A percentile compares a stretch with the other conserved stretches of the same genome.
phyloP scores from a whole-genome alignment of 2,329 filamentous ascomycete genomes.

The Endoconidiophora polonica region DNA sequence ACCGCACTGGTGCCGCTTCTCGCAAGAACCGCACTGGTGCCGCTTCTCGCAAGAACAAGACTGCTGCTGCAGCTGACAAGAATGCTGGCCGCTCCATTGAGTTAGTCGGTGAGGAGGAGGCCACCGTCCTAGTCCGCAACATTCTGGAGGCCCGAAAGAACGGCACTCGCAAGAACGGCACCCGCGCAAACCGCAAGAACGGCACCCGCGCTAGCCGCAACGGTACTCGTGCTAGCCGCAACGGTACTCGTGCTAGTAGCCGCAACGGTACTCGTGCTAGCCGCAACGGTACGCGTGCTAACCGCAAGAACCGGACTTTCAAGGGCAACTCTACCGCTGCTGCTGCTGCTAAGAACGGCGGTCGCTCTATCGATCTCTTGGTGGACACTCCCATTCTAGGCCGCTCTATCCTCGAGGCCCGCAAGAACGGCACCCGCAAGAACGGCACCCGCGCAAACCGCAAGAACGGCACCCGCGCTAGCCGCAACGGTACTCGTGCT shows the following conservation, averaged over 20 bases:
- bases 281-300: neutral
- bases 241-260: neutral
- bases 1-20: neutral
- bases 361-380: neutral
- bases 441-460: neutral
- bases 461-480: neutral
- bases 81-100: constrained; percentile 1
- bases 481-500: neutral
- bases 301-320: constrained; percentile 5
- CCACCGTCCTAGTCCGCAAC: neutral
- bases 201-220: neutral
- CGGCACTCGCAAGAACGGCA: neutral
- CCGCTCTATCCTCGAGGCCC: neutral
- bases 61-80: neutral
- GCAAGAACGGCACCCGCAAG: constrained; percentile 1
- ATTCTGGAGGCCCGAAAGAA: constrained; percentile 3
- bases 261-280: neutral
- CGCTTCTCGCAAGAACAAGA: neutral
- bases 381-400: neutral
- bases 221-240: neutral
- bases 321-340: neutral
- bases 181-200: constrained; percentile 2
- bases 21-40: neutral
- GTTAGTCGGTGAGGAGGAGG: neutral
- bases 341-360: neutral